Evolutionary conservation across 768 basidiomycete species (phyloP), one percentile per base, ranked within the genome.

Genomic region (Boletus vermiculosoides): DNA sequence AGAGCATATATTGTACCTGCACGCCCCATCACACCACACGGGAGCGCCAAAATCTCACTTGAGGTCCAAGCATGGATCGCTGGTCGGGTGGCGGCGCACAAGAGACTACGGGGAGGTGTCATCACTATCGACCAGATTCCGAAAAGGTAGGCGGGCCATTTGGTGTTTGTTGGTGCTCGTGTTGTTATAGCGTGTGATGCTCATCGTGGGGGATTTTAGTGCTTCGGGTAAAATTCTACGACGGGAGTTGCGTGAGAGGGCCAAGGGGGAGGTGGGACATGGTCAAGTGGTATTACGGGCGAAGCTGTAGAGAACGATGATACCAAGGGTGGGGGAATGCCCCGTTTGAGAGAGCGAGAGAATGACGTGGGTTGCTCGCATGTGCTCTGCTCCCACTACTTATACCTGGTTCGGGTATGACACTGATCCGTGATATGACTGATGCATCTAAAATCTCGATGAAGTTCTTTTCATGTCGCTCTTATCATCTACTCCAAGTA

Each of bases 191-290:
- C n/a, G 9, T 13, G 7, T 18, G 42, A 34, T 44, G 25, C 54
- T 49, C 58, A 66, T 23, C 23, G 2, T 42, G 9, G 18, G 12
- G 12, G 39, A 10, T 2, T 15, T 25, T 58, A 93, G 91, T 62
- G 85, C 92, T 33, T 82, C 91, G 52, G 94, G 94, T 3, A 95
- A 96, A 73, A 97, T 97, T 64, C 71, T 95, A 33, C 80, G 92
- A 45, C 81, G 89, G 25, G 83, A 92, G 60, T 75, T 95, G 42
- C 80, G 90, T 12, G 88, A 86, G 4, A 72, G 77, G 45, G 88
- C 86, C 0, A 85, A 85, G 66, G 71, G 75, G 44, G 88, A 91
- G 54, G 40, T 64, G 11, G 69, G 68, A 9, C 57, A 62, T 45
- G 69, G 68, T n/a, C 69, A 69, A 40, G 40, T 63, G 25, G 37